phyloP scores from a whole-genome alignment of 345 rosid genomes.

The Hypericum perforatum region DNA sequence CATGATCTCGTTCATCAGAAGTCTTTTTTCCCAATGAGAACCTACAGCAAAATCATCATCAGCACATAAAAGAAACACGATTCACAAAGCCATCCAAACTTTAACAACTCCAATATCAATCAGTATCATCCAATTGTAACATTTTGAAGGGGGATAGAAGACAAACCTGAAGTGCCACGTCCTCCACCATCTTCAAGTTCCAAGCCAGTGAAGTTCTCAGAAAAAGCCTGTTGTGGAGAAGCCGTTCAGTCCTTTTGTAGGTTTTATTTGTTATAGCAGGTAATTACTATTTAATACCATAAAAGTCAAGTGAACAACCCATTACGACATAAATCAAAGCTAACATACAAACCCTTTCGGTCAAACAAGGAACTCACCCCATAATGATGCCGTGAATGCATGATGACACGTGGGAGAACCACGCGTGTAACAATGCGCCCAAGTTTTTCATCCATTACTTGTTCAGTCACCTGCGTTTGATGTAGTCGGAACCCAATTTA shows the following conservation, averaged over 20 bases:
- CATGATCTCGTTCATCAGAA: slow-evolving; percentile 98
- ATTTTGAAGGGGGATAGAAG: background rate
- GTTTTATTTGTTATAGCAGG: slow-evolving; percentile 7
- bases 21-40: slow-evolving; percentile 99
- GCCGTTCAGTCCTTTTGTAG: slow-evolving; percentile 6
- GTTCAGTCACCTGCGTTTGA: slow-evolving; percentile 60
- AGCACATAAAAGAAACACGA: too few relatives aligned
- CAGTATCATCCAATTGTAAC: background rate
- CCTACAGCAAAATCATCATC: slow-evolving; percentile 35
- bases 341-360: background rate
- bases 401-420: slow-evolving; percentile 92
- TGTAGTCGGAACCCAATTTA: too few relatives aligned
- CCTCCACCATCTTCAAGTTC: slow-evolving; percentile 99
- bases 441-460: slow-evolving; percentile 80
- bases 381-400: slow-evolving; percentile 93
- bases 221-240: slow-evolving; percentile 57
- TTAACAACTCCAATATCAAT: too few relatives aligned
- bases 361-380: slow-evolving; percentile 40
- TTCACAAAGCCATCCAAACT: too few relatives aligned
- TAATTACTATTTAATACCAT: slow-evolving; percentile 7
- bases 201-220: slow-evolving; percentile 88
- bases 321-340: background rate
- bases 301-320: background rate
- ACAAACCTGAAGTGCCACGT: slow-evolving; percentile 88
- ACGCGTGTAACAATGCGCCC: slow-evolving; percentile 91